Base-by-base conservation (phyloP, 192 early-diverging fungal species). In the Backusella mclennaniae region DNA sequence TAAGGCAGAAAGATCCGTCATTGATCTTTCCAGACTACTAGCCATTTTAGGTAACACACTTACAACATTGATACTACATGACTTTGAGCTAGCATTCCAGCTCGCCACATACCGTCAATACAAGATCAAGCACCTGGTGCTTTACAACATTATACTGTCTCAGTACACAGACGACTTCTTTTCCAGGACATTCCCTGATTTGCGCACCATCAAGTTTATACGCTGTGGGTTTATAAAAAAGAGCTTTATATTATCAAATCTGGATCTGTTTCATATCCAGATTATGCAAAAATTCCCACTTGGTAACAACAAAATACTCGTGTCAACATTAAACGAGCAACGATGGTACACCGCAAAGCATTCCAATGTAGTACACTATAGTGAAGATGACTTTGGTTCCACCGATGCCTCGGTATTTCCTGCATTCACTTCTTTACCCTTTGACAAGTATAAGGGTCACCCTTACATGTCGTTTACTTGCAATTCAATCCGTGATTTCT, bases 251-350 rank as follows among this genome's bases (percentile, higher is more conserved):
- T 63, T 63, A 29, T 11, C 23, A 11, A 63, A 63, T 5, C 26
- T 63, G 12, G 29, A 63, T 14, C 21, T 63, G 56, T 63, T 63
- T 29, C 26, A 63, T 26, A 63, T 63, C 26, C 56, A 63, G 56
- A 63, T 63, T 63, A 63, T 63, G 56, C 56, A 63, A 63, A 63
- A 63, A 63, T 63, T 63, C 56, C 56, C 56, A 63, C 56, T 63
- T 63, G 56, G n/a, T 1, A 63, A 63, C 4, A 63, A 29, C 12
- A 63, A 29, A 63, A 11, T 63, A 11, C 26, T 63, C 23, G 56
- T 63, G 21, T 63, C 56, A 12, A 29, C 56, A 29, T 29, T 63
- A 14, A 63, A 63, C 11, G 56, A 63, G 12, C 21, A 63, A 11
- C 56, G 23, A 12, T 63, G 56, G 56, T 63, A 63, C 26, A 63